Conservation (phyloP, 2,329 filamentous ascomycete genomes). For the Zasmidium citrigriseum region DNA sequence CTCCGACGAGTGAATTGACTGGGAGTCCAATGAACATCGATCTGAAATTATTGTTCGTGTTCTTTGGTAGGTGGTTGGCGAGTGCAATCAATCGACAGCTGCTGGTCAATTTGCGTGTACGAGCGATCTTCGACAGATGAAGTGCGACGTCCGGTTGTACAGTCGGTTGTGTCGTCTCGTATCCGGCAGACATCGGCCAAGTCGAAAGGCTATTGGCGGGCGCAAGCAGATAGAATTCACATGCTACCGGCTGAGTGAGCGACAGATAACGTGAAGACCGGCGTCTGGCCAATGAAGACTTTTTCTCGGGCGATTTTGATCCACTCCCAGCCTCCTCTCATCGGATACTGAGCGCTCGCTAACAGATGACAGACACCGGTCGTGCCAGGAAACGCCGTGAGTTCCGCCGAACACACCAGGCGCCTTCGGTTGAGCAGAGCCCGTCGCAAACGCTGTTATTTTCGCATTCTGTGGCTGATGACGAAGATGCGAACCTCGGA, state of each 20-base stretch:
- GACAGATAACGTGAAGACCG: not conserved
- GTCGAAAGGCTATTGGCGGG: not conserved
- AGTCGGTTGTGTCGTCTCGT: not conserved
- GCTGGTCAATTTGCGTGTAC: not conserved
- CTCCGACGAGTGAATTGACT: not conserved
- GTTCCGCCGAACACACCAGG: too few species aligned
- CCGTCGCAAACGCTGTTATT: not conserved
- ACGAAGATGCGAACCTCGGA: too few species aligned
- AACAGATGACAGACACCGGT: not conserved
- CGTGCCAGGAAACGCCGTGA: not conserved
- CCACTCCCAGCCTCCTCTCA: not conserved
- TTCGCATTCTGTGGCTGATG: not conserved
- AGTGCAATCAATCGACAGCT: not conserved
- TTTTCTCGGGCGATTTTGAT: not conserved
- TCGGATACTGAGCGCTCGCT: not conserved
- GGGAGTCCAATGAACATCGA: not conserved
- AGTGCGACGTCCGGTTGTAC: not conserved
- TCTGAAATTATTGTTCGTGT: not conserved
- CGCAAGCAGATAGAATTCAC: not conserved
- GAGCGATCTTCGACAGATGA: not conserved
- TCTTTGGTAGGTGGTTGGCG: not conserved
- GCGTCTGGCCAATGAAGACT: not conserved
- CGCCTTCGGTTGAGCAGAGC: not conserved
- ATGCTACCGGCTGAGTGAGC: not conserved
- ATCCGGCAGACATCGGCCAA: not conserved